These are phyloP conservation scores for Calonectria hongkongensis DNA, from an alignment of 2,329 filamentous ascomycete species.

Conservation along the genomic window DNA sequence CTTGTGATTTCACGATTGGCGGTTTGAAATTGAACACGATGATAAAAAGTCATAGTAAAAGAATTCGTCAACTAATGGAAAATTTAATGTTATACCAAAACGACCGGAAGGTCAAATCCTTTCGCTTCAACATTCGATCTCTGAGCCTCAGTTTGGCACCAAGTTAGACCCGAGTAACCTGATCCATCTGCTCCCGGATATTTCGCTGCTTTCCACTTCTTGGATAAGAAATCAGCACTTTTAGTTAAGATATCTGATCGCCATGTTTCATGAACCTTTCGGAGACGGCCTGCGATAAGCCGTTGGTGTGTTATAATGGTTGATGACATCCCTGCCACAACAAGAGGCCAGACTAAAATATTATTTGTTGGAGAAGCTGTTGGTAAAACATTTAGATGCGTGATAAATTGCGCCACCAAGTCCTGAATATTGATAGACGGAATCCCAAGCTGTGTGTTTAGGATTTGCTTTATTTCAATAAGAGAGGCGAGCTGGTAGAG, in stretches of 20 bases:
- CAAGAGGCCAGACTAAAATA: constrained; percentile 3
- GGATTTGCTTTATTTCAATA: background rate
- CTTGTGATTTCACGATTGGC: too few species aligned
- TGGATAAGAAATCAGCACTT: constrained; percentile 6
- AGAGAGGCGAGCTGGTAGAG: constrained; percentile 5
- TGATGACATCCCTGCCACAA: background rate
- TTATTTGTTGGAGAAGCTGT: background rate
- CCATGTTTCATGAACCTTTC: constrained; percentile 8
- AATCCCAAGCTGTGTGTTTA: background rate
- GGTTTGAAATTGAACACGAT: too few species aligned
- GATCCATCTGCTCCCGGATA: background rate
- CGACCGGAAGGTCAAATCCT: background rate
- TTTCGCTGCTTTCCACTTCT: background rate
- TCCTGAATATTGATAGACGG: background rate
- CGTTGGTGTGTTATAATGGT: background rate
- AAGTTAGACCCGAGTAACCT: background rate
- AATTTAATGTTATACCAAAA: background rate
- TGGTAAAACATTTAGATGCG: background rate
- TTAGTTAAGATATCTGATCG: constrained; percentile 15
- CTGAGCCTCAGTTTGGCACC: background rate
- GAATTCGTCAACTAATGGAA: too few species aligned
- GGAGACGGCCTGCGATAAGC: background rate
- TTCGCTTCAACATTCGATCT: background rate
- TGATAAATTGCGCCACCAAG: background rate
- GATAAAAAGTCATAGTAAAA: too few species aligned